phyloP scores from a whole-genome alignment of 768 basidiomycete genomes.

The Leccinellum rugosiceps region DNA sequence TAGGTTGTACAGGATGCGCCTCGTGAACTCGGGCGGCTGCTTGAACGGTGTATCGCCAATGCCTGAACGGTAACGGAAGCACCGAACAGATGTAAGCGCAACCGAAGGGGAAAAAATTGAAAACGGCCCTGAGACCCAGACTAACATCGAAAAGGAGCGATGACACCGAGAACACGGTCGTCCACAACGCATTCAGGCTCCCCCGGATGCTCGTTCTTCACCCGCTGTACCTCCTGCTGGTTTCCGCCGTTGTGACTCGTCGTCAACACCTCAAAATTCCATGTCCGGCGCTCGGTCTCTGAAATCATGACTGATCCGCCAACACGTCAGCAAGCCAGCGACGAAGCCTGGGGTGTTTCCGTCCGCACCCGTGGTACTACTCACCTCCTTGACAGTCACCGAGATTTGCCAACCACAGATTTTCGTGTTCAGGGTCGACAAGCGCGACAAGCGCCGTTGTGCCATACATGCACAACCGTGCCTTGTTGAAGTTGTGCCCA shows the following conservation, averaged over 20 bases:
- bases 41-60: conserved; percentile 72
- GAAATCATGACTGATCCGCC: conserved; percentile 48
- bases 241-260: conserved; percentile 70
- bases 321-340: conserved; percentile 12
- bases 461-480: conserved; percentile 73
- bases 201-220: conserved; percentile 60
- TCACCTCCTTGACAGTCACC: conserved; percentile 78
- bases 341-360: background rate
- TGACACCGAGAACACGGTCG: conserved; percentile 68
- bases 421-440: conserved; percentile 62
- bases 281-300: conserved; percentile 45
- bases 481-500: conserved; percentile 60
- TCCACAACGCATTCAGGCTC: conserved; percentile 68
- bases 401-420: conserved; percentile 78
- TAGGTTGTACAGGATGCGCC: conserved; percentile 63
- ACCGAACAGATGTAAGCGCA: conserved; percentile 8
- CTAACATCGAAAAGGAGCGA: conserved; percentile 75
- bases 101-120: background rate
- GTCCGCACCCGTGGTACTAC: conserved; percentile 19
- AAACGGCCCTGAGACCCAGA: conserved; percentile 19
- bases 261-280: conserved; percentile 63
- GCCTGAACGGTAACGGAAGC: conserved; percentile 36
- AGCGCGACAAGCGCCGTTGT: conserved; percentile 74
- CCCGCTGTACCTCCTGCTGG: conserved; percentile 59
- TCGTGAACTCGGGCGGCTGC: conserved; percentile 66